These are phyloP conservation scores for Curvularia hawaiiensis DNA, from an alignment of 2,329 filamentous ascomycete species.

Conservation along the genomic window DNA sequence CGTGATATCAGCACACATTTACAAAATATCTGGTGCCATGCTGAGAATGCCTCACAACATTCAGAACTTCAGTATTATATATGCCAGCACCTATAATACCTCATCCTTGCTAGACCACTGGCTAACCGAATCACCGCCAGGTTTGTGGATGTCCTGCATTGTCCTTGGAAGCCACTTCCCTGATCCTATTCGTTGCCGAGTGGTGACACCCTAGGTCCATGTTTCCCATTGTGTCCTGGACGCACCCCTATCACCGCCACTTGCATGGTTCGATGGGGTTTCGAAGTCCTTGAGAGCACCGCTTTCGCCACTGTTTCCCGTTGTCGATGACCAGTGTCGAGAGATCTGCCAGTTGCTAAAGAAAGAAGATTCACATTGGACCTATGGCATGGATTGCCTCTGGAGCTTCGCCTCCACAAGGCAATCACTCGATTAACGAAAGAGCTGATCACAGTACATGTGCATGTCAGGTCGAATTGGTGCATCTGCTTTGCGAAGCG, in stretches of 20 bases:
- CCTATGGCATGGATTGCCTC: conserved; percentile 1
- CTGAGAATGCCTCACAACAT: not conserved
- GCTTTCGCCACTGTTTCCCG: conserved; percentile 26
- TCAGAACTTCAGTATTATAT: not conserved
- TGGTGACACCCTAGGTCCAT: conserved; percentile 18
- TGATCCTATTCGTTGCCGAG: conserved; percentile 24
- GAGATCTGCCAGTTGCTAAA: conserved; percentile 15
- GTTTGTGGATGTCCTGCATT: conserved; percentile 10
- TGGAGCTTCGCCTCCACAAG: conserved; percentile 9
- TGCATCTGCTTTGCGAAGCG: not conserved
- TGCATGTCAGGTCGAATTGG: conserved; percentile 1
- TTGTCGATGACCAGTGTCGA: conserved; percentile 3
- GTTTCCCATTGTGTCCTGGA: conserved; percentile 14
- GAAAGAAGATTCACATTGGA: conserved; percentile 11
- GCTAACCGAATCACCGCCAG: conserved; percentile 21
- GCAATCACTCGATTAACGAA: conserved; percentile 1
- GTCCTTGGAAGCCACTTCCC: conserved; percentile 12
- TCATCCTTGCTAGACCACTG: conserved; percentile 35
- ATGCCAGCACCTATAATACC: conserved; percentile 16
- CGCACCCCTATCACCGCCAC: conserved; percentile 29
- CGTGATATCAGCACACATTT: not conserved
- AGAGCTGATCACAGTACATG: not conserved
- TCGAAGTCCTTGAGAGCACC: conserved; percentile 10
- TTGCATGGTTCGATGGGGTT: conserved; percentile 31
- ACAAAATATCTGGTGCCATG: not conserved